These are phyloP conservation scores for Mucor mucedo DNA, from an alignment of 371 early-diverging fungal genomes.

Conservation along the genomic window DNA sequence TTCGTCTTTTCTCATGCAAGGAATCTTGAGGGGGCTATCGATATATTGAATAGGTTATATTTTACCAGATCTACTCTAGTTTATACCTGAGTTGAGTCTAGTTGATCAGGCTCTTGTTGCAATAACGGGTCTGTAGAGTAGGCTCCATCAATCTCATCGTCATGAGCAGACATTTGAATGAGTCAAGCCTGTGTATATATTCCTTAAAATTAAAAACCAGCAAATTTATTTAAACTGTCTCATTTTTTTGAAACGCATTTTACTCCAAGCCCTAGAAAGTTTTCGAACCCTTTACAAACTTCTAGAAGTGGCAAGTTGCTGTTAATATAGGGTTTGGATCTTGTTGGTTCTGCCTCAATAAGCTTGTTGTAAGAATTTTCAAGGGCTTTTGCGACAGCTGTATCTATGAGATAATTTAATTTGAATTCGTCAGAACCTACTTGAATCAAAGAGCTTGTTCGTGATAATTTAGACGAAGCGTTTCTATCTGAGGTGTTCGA, in stretches of 20 bases:
- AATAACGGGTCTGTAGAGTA: slow-evolving; percentile 1
- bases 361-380: not conserved
- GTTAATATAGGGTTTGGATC: not conserved
- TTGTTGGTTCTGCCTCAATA: not conserved
- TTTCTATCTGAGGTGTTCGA: no score
- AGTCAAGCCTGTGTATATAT: not conserved
- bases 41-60: not conserved
- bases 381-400: not conserved
- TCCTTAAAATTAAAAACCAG: not conserved
- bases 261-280: slow-evolving; percentile 24
- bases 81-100: not conserved
- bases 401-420: not conserved
- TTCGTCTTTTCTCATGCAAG: slow-evolving; percentile 9
- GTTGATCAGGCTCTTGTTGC: not conserved
- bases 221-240: not conserved
- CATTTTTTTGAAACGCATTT: slow-evolving; percentile 20
- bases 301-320: not conserved
- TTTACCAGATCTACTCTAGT: not conserved
- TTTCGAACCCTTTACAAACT: slow-evolving; percentile 24
- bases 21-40: not conserved
- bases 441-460: not conserved
- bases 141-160: not conserved
- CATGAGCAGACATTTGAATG: not conserved
- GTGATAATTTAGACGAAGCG: no score
- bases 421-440: not conserved